Percentiles rank a stretch among this genome's conserved stretches.
Evolutionary conservation across 176 grass and related monocot genomes (phyloP).

Genomic region (Carex scoparia): DNA sequence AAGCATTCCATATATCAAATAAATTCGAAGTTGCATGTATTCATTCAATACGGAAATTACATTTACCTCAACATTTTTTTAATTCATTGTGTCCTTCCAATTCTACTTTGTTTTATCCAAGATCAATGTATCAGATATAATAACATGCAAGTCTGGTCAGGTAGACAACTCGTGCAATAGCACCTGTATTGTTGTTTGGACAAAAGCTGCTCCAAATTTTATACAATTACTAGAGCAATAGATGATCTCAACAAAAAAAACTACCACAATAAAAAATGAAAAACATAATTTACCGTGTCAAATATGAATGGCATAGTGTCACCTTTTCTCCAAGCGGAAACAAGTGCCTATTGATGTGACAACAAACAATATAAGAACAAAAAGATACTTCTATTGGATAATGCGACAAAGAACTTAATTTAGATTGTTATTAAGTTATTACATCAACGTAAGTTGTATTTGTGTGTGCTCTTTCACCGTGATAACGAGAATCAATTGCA

Average conservation of each 20-base stretch:
- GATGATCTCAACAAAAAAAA: background rate
- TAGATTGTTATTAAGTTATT: conserved; percentile 23
- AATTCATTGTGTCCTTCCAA: background rate
- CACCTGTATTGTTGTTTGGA: background rate
- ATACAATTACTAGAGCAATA: background rate
- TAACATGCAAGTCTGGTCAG: background rate
- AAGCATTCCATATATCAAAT: background rate
- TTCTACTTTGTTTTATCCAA: background rate
- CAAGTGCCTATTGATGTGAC: conserved; percentile 56
- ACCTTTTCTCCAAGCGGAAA: conserved; percentile 68
- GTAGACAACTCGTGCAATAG: background rate
- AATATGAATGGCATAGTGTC: conserved; percentile 90
- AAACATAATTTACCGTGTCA: conserved; percentile 62
- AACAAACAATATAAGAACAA: background rate
- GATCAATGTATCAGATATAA: background rate
- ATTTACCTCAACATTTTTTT: background rate
- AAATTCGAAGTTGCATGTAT: background rate
- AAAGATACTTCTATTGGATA: conserved; percentile 7
- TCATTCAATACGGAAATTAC: background rate
- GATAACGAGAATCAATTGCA: conserved; percentile 86
- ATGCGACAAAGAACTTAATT: background rate
- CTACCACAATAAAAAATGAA: conserved; percentile 14
- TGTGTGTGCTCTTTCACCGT: conserved; percentile 75
- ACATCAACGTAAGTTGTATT: conserved; percentile 70
- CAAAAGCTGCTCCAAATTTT: background rate